Conservation (phyloP, 2,329 filamentous ascomycete genomes). For the Lachnellula cervina region DNA sequence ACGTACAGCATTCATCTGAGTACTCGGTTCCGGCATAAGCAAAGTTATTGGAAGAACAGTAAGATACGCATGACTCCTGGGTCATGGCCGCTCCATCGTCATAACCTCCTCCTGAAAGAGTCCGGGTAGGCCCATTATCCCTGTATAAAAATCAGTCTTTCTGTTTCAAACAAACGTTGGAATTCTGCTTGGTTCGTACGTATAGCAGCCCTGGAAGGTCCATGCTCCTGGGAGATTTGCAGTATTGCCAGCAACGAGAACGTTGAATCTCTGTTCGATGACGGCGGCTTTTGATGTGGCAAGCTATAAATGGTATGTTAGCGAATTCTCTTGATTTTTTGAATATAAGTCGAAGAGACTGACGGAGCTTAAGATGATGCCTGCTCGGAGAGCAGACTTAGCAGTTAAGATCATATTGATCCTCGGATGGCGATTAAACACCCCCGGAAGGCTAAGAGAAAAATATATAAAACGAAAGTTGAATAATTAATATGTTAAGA, state of each 20-base stretch:
- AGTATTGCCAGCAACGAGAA: not conserved
- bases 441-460: not conserved
- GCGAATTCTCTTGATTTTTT: not conserved
- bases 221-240: slow-evolving; percentile 18
- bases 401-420: not conserved
- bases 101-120: slow-evolving; percentile 19
- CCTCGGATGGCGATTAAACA: not conserved
- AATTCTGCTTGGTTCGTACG: slow-evolving; percentile 7
- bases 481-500: not conserved
- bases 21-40: slow-evolving; percentile 29
- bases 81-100: slow-evolving; percentile 21
- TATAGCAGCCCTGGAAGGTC: slow-evolving; percentile 26
- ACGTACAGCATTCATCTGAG: slow-evolving; percentile 26
- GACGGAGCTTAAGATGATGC: slow-evolving; percentile 1
- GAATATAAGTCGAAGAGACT: not conserved
- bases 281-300: not conserved
- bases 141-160: slow-evolving; percentile 8
- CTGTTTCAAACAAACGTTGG: not conserved
- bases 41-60: slow-evolving; percentile 19
- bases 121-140: slow-evolving; percentile 13
- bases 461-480: not conserved
- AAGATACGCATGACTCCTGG: slow-evolving; percentile 24
- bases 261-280: not conserved
- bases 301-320: not conserved
- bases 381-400: not conserved